Percentiles rank a stretch among this genome's conserved stretches.
Conservation (phyloP, 1,139 yeast genomes). For the Blastobotrys illinoisensis region DNA sequence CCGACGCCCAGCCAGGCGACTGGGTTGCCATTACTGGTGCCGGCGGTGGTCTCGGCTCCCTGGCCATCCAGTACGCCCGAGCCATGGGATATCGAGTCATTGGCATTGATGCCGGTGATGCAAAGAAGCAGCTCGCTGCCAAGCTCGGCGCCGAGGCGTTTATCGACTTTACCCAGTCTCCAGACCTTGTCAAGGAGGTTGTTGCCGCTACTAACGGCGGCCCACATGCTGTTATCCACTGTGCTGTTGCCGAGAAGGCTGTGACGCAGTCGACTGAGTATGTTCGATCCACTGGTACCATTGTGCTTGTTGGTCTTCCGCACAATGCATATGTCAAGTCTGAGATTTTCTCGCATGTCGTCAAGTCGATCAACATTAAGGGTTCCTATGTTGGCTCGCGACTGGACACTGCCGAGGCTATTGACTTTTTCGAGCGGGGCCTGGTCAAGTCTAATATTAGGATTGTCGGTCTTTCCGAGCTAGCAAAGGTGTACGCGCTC, state of each 20-base stretch:
- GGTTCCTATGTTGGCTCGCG: slow-evolving; percentile 83
- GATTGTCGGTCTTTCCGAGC: slow-evolving; percentile 58
- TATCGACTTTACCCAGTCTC: slow-evolving; percentile 48
- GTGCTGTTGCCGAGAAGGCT: slow-evolving; percentile 72
- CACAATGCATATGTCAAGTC: slow-evolving; percentile 60
- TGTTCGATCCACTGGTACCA: slow-evolving; percentile 70
- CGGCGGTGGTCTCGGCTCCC: slow-evolving; percentile 79
- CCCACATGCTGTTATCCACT: slow-evolving; percentile 76
- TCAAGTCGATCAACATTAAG: slow-evolving; percentile 56
- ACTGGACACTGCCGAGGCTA: slow-evolving; percentile 72
- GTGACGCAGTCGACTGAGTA: slow-evolving; percentile 62
- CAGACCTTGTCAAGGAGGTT: slow-evolving; percentile 48
- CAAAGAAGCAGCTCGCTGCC: slow-evolving; percentile 51
- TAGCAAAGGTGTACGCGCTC: slow-evolving; percentile 53
- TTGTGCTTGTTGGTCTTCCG: slow-evolving; percentile 77
- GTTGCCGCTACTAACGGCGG: slow-evolving; percentile 61
- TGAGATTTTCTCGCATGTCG: slow-evolving; percentile 59
- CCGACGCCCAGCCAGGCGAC: slow-evolving; percentile 61
- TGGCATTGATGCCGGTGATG: slow-evolving; percentile 72
- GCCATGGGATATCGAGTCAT: slow-evolving; percentile 77
- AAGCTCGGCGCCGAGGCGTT: slow-evolving; percentile 64
- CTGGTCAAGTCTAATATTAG: slow-evolving; percentile 62
- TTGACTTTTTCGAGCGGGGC: slow-evolving; percentile 67
- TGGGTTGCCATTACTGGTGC: slow-evolving; percentile 83
- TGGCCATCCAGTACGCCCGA: slow-evolving; percentile 75